Percentiles rank a stretch among this genome's conserved stretches.
Conservation (phyloP, 805 yeast genomes). For the Yamadazyma endophytica region DNA sequence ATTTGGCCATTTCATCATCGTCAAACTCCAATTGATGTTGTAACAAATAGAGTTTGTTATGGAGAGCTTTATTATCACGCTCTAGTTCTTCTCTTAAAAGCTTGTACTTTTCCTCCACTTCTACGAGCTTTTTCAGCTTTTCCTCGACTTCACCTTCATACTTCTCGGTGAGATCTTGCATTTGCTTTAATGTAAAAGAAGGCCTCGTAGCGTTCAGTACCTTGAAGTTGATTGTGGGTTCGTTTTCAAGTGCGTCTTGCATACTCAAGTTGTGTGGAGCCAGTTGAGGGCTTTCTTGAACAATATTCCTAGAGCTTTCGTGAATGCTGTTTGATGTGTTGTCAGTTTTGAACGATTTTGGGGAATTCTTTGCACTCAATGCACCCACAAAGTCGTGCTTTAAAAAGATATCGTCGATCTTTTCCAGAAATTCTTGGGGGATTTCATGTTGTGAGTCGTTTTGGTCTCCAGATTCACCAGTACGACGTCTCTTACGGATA, state of each 20-base stretch:
- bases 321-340: no score
- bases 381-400: slow-evolving; percentile 22
- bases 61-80: no score
- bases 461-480: no score
- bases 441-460: slow-evolving; percentile 10
- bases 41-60: no score
- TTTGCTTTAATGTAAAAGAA: slow-evolving; percentile 23
- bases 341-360: slow-evolving; percentile 1
- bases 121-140: no score
- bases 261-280: neutral
- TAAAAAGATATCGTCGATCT: slow-evolving; percentile 18
- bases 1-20: slow-evolving; percentile 23
- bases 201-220: slow-evolving; percentile 32
- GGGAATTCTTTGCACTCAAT: slow-evolving; percentile 10
- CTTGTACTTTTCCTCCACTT: slow-evolving; percentile 12
- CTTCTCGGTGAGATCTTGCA: slow-evolving; percentile 20
- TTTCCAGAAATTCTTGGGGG: no score
- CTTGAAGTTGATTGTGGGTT: slow-evolving; percentile 26
- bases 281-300: no score
- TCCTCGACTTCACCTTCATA: slow-evolving; percentile 15
- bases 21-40: slow-evolving; percentile 21
- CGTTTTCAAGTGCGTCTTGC: slow-evolving; percentile 2
- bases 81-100: slow-evolving; percentile 16
- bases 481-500: no score
- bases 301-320: no score